Evolutionary conservation across 1,284 basidiomycete genomes (phyloP), one percentile per base, ranked within the genome.

Genomic region (Pseudozyma sp.): DNA sequence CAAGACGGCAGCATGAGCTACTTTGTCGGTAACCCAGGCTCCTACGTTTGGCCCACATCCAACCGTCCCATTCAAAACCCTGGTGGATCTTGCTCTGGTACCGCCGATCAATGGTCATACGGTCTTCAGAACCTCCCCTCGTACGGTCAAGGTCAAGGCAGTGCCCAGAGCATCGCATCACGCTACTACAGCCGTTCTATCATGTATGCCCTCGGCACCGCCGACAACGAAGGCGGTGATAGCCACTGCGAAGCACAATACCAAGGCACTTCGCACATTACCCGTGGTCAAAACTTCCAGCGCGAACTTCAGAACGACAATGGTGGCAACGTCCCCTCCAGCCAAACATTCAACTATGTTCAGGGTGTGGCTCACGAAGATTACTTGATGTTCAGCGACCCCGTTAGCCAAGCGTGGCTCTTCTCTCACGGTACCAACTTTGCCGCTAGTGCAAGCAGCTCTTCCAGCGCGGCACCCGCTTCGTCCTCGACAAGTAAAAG

Each of bases 161-260:
- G 39, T 14, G 53, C 58, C 31, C 50, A 60, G 58, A 55, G 53
- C 52, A 65, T 79, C 50, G 63, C 61, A 3, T 55, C 66, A 36
- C 64, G 72, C 52, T 82, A 80, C 70, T 70, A 72, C 47, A 49
- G 47, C 10, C 63, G 80, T 5, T 66, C 47, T 35, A 57, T 82
- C 52, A 68, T 76, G 58, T 81, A 80, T 61, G 72, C 69, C 9
- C 59, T 78, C 13, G 80, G 77, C 10, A 47, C 75, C 6, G 4
- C n/a, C 7, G 80, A 82, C 59, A 53, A 75, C 65, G 80, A 77
- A 21, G 50, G 48, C 8, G 80, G 80, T 43, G 80, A 82, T 60
- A 70, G 68, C 47, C 77, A 79, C 57, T 82, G 80, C 56, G 75
- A 80, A 42, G 80, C 80, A 0, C 70, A 71, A 44, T 77, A 76